Base-by-base conservation (phyloP, 352 stramenopile species). In the Phytopythium kandeliae region DNA sequence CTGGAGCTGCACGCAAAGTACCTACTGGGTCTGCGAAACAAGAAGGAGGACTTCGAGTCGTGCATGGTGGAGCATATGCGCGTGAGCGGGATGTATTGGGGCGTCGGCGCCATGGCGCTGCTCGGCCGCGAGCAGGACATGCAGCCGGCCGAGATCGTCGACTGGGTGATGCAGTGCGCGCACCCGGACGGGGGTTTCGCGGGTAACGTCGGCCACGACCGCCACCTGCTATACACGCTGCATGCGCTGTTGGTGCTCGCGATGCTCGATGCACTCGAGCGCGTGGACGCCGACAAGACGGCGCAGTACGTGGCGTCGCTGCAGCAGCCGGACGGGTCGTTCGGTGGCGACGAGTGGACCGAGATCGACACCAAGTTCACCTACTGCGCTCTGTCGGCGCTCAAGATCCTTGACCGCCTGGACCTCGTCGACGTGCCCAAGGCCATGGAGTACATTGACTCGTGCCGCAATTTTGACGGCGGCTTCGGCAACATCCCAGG, bases 311-410 rank as follows among this genome's bases (percentile, higher is more conserved):
- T 99, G 19, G 71, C 80, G 16, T 72, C 74, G 10, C 65, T 99
- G 35, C 96, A 99, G 76, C 92, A 98, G 66, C 53, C 65, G 0
- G 96, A 99, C 73, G 97, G 97, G 8, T 98, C 90, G 17, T 99
- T 99, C 63, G 85, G 77, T 3, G 97, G 96, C 33, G 97, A 99
- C 70, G 63, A 93, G 65, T 99, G 95, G 89, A 83, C 86, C 30
- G 97, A 99, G 65, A 91, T 99, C 48, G 97, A 99, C 73, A 99
- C 97, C 46, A 93, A 98, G 59, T 99, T 99, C 70, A 98, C 89
- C 24, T 99, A 99, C 71, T 99, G 97, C 62, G 96, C 96, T 21
- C 70, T 99, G 17, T 96, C 82, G n/a, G 78, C 75, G 36, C 81
- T 99, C 26, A 90, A 96, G 35, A 81, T 99, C 34, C 72, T 99